Evolutionary conservation across 73 alveolate genomes (phyloP).

Genomic region (Tetrahymena borealis): DNA sequence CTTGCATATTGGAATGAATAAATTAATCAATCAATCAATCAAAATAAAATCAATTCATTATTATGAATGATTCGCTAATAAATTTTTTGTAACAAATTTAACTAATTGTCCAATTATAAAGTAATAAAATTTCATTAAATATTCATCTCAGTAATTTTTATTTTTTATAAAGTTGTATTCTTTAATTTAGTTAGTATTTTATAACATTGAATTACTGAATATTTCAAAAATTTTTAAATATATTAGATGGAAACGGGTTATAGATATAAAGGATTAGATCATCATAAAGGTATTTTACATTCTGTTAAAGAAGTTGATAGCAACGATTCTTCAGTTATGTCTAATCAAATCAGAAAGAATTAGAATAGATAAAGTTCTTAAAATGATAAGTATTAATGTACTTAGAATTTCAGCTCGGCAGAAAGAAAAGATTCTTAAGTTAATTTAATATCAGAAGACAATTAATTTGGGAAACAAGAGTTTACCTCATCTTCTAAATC

Average conservation of each 20-base stretch:
- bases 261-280: neutral
- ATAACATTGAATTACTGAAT: too few relatives aligned
- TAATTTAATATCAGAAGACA: neutral
- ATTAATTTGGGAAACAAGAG: neutral
- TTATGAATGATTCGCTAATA: too few relatives aligned
- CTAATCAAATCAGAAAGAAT: neutral
- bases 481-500: neutral
- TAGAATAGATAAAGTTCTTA: neutral
- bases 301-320: neutral
- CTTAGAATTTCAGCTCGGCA: neutral
- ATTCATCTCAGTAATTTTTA: too few relatives aligned
- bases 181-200: too few relatives aligned
- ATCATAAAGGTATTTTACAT: neutral
- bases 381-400: neutral
- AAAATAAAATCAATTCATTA: too few relatives aligned
- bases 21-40: too few relatives aligned
- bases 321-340: neutral
- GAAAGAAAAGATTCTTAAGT: neutral
- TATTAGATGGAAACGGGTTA: neutral
- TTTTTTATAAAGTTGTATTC: too few relatives aligned
- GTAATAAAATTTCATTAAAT: too few relatives aligned
- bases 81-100: too few relatives aligned
- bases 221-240: neutral
- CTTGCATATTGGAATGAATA: neutral
- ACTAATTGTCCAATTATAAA: too few relatives aligned